These are phyloP conservation scores for Lodderomyces theae DNA, from an alignment of 1,139 yeast genomes.

Conservation along the genomic window DNA sequence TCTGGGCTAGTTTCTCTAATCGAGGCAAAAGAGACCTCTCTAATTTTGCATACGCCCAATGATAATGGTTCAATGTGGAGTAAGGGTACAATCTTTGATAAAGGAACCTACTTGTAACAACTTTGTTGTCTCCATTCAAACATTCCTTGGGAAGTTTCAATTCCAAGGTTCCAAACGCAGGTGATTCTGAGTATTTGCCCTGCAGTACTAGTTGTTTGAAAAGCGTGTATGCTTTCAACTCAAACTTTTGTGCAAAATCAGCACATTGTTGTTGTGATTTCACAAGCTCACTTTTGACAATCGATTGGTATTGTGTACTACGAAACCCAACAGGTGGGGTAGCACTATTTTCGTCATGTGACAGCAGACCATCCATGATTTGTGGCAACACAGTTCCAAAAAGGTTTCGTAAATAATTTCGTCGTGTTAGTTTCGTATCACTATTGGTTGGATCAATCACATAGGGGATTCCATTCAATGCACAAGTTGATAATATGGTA, in stretches of 20 bases:
- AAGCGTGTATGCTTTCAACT: conserved; percentile 13
- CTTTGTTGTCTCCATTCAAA: conserved; percentile 7
- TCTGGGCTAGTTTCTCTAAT: conserved; percentile 14
- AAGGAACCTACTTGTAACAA: conserved; percentile 32
- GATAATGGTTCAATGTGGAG: conserved; percentile 42
- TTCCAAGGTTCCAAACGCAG: conserved; percentile 11
- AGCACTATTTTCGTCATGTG: neutral
- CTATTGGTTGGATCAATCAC: conserved; percentile 67
- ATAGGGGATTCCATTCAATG: conserved; percentile 45
- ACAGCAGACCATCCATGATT: neutral
- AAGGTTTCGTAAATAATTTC: conserved; percentile 48
- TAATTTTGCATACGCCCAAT: conserved; percentile 46
- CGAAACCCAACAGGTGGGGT: too few species aligned
- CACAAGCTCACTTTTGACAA: conserved; percentile 14
- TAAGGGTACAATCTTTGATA: conserved; percentile 31
- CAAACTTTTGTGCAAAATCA: conserved; percentile 17
- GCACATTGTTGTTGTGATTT: conserved; percentile 17
- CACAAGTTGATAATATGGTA: conserved; percentile 48
- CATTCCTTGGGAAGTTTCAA: conserved; percentile 11
- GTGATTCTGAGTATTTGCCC: conserved; percentile 7
- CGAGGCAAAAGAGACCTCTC: conserved; percentile 32
- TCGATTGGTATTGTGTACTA: neutral
- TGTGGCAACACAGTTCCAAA: conserved; percentile 29
- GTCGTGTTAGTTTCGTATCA: conserved; percentile 50
- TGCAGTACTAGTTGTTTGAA: conserved; percentile 9